Evolutionary conservation across 1,284 basidiomycete species (phyloP), one percentile per base, ranked within the genome.

Genomic region (Boletus holoroseus): DNA sequence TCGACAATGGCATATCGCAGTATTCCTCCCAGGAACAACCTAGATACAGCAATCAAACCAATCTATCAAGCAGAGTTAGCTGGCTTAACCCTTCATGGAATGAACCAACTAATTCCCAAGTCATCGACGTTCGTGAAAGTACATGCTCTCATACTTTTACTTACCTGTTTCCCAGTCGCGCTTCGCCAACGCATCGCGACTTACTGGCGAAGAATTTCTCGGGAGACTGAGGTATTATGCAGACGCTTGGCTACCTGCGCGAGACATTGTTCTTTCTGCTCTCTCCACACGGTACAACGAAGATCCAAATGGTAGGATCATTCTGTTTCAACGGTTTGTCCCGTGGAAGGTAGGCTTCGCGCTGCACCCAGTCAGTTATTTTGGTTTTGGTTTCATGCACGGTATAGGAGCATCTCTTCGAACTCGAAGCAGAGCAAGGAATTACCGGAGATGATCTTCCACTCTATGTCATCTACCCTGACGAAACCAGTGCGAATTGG

Each of bases 41-140:
- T 15, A 77, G 73, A 52, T 97, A 96, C 72, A 77, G 77, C 58
- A 82, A 73, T 59, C 75, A 82, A 49, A 94, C 93, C 16, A 90
- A 94, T 69, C 72, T 97, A 13, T 87, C 86, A 16, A 83, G 81
- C 56, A 83, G 94, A 51, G 87, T 97, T 26, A 80, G 78, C 26
- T 75, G 78, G 61, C 75, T 96, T 46, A 97, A 97, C 70, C 90
- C 93, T 5, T 75, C 82, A n/a, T 97, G 94, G 94, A 95, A 95
- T 67, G 82, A 94, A 66, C 67, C 81, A 8, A 67, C 73, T 20
- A 80, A 81, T 60, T 71, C 85, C 20, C 68, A 76, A 47, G 73
- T 73, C 28, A 73, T 90, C 39, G 89, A 95, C 69, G 91, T 92
- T 66, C 20, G 64, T 63, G 34, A 2, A 27, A 22, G 7, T 16